phyloP scores from a whole-genome alignment of 2,329 filamentous ascomycete genomes.

The Lomentospora prolificans region DNA sequence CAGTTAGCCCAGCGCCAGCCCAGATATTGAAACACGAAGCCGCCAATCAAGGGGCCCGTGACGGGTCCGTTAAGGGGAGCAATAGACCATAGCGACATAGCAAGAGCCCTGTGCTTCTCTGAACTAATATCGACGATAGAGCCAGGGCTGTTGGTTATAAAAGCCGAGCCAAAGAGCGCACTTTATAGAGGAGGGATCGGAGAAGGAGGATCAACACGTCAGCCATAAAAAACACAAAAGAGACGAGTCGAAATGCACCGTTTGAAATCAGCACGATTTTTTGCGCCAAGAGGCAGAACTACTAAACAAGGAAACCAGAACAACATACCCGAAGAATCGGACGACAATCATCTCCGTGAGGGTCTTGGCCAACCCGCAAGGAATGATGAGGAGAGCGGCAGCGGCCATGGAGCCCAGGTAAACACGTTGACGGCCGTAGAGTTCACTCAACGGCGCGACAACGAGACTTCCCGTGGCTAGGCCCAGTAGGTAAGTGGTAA shows the following conservation, averaged over 20 bases:
- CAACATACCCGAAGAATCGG: conserved; percentile 58
- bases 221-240: neutral
- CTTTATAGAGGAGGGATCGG: conserved; percentile 14
- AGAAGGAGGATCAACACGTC: neutral
- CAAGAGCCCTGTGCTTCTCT: conserved; percentile 71
- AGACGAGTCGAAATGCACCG: too few species aligned
- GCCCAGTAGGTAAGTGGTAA: conserved; percentile 71
- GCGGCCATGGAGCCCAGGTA: conserved; percentile 55
- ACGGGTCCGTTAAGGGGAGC: conserved; percentile 71
- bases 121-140: conserved; percentile 75
- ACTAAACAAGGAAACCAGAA: neutral
- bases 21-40: conserved; percentile 59
- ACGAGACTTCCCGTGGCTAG: conserved; percentile 63
- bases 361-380: conserved; percentile 59
- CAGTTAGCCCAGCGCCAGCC: conserved; percentile 88
- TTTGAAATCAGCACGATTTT: too few species aligned
- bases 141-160: conserved; percentile 76
- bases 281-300: neutral
- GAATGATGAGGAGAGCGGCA: conserved; percentile 62
- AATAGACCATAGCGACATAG: conserved; percentile 73
- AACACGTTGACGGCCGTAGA: conserved; percentile 59
- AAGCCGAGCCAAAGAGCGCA: conserved; percentile 64
- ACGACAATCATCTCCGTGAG: conserved; percentile 59
- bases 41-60: conserved; percentile 47
- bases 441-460: conserved; percentile 63